Base-by-base conservation (phyloP, 805 yeast genomes). In the Yarrowia sp. region DNA sequence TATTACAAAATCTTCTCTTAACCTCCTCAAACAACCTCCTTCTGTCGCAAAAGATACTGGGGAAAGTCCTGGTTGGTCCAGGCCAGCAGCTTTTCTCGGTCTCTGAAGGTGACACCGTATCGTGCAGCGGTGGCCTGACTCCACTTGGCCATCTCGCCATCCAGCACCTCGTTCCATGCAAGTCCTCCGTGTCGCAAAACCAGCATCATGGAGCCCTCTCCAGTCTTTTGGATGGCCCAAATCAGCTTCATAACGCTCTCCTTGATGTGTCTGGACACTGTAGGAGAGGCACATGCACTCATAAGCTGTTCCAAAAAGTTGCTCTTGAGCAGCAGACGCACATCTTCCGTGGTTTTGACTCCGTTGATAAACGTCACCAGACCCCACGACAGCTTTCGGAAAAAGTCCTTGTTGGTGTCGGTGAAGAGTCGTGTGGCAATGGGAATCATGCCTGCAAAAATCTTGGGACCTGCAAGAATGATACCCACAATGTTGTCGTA, bases 401-500 rank as follows among this genome's bases (percentile, higher is more conserved):
- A 83, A 36, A 80, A 78, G 26, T 80, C 85, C 26, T 81, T 80
- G 19, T 80, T 81, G 2, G 44, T 35, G 32, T 41, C 41, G 71
- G 75, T 19, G 63, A 72, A 76, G 28, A 84, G 69, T 3, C 87
- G 86, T 6, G 83, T 69, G 16, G 82, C 85, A 62, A 58, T 41
- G 30, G 63, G 63, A 16, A 58, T 30, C 41, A 41, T 21, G n/a
- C 74, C 73, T 0, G 71, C 61, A 40, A 75, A 75, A 17, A 83
- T 68, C 3, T 70, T 62, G 4, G 90, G 86, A 40, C 83, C 82
- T 4, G 83, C 76, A 38, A 90, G 76, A 11, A 92, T 79, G 81
- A 85, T 90, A 66, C 87, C 82, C 69, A 80, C 84, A 0, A 85
- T 83, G 68, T 84, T 84, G 67, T 92, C 97, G 73, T 87, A 89